Conservation (phyloP, 371 early-diverging fungal species). For the Syncephalastrum racemosum region DNA sequence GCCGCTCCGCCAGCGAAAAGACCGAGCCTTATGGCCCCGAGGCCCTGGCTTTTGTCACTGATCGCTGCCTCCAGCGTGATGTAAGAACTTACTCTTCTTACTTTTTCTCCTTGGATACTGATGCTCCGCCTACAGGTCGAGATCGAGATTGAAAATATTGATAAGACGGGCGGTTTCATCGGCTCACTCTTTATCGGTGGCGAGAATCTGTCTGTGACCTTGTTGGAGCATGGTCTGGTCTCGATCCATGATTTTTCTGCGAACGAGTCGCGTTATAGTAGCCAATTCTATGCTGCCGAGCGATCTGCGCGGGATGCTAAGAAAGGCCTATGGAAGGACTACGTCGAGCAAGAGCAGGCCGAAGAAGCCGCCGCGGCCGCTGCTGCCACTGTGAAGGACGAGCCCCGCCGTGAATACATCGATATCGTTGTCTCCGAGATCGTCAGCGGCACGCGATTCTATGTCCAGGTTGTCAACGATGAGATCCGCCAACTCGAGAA, state of each 20-base stretch:
- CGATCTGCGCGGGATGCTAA: slow-evolving; percentile 67
- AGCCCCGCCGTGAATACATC: slow-evolving; percentile 69
- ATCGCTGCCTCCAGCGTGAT: slow-evolving; percentile 84
- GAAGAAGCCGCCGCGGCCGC: slow-evolving; percentile 35
- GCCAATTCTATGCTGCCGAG: slow-evolving; percentile 78
- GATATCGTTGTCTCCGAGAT: slow-evolving; percentile 88
- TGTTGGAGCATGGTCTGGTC: slow-evolving; percentile 83
- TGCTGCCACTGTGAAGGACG: slow-evolving; percentile 25
- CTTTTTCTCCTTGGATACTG: not conserved
- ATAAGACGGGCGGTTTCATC: slow-evolving; percentile 90
- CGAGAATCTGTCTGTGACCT: slow-evolving; percentile 62
- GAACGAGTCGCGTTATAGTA: slow-evolving; percentile 70
- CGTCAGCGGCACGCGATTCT: slow-evolving; percentile 66
- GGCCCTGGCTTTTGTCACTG: slow-evolving; percentile 69
- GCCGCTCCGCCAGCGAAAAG: slow-evolving; percentile 63
- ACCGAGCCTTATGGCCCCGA: slow-evolving; percentile 90
- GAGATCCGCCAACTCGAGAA: slow-evolving; percentile 73
- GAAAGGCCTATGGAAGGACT: slow-evolving; percentile 54
- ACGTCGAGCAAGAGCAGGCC: slow-evolving; percentile 35
- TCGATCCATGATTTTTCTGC: slow-evolving; percentile 83
- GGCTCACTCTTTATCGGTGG: slow-evolving; percentile 76
- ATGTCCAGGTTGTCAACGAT: slow-evolving; percentile 76
- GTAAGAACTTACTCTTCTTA: slow-evolving; percentile 26
- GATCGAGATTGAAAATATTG: slow-evolving; percentile 80
- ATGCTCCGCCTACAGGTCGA: slow-evolving; percentile 48